These are phyloP conservation scores for Stagonosporopsis rhizophila DNA, from an alignment of 2,329 filamentous ascomycete species.

Conservation along the genomic window DNA sequence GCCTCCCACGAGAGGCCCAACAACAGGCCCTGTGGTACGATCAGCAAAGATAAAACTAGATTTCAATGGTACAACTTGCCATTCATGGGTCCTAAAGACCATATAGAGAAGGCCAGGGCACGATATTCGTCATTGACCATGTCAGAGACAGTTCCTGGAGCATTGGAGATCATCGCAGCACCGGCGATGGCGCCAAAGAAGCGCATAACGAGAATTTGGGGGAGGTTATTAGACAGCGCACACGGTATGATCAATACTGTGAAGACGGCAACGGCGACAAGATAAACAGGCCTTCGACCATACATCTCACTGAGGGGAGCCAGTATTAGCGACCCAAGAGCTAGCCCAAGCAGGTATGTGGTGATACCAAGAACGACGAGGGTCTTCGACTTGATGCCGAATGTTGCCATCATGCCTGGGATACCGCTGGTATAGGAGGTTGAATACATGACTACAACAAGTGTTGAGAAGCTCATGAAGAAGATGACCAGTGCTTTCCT, in stretches of 20 bases:
- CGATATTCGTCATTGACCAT: constrained; percentile 81
- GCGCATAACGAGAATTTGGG: constrained; percentile 72
- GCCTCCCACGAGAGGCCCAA: constrained; percentile 75
- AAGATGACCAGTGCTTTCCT: constrained; percentile 64
- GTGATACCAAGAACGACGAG: constrained; percentile 79
- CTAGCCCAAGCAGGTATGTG: constrained; percentile 78
- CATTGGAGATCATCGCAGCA: constrained; percentile 81
- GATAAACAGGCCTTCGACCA: constrained; percentile 71
- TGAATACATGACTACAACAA: constrained; percentile 64
- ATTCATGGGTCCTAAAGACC: constrained; percentile 84
- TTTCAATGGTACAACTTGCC: constrained; percentile 42
- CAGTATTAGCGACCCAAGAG: constrained; percentile 72
- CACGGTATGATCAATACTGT: constrained; percentile 74
- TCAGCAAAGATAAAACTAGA: neutral
- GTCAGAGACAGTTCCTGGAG: constrained; percentile 82
- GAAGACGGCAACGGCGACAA: constrained; percentile 70
- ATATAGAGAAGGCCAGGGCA: constrained; percentile 82
- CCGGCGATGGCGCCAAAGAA: constrained; percentile 79
- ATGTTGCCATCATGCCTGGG: constrained; percentile 72
- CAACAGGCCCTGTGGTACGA: constrained; percentile 50
- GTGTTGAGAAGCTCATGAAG: constrained; percentile 65
- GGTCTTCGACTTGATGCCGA: constrained; percentile 63
- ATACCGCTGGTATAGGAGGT: constrained; percentile 80
- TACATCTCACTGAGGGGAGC: constrained; percentile 78
- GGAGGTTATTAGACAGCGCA: constrained; percentile 71